phyloP scores from a whole-genome alignment of 2,329 filamentous ascomycete genomes.

The Diaporthe vexans region DNA sequence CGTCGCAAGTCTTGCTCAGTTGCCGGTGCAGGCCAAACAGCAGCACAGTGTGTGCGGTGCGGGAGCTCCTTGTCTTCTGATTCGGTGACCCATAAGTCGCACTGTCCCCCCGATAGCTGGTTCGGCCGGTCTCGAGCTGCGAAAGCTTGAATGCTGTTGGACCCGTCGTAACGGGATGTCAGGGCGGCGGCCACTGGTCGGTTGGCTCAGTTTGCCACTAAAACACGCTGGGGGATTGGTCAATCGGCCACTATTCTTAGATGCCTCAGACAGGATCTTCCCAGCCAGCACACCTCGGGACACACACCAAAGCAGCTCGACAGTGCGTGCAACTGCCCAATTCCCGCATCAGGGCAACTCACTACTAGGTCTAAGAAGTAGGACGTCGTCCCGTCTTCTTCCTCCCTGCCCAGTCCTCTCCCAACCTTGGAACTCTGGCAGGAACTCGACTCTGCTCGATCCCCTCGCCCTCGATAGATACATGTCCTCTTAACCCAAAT shows the following conservation, averaged over 20 bases:
- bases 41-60: background rate
- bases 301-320: conserved; percentile 5
- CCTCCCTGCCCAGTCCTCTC: conserved; percentile 7
- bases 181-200: background rate
- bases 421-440: conserved; percentile 13
- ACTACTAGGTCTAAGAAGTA: too few relatives aligned
- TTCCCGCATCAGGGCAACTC: background rate
- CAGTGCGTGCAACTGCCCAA: conserved; percentile 8
- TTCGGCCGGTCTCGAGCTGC: conserved; percentile 3
- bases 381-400: background rate
- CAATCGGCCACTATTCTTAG: conserved; percentile 35
- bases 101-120: conserved; percentile 16
- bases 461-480: conserved; percentile 10
- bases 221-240: conserved; percentile 22
- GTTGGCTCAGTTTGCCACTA: conserved; percentile 27
- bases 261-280: conserved; percentile 27
- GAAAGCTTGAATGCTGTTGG: conserved; percentile 24
- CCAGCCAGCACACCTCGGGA: background rate
- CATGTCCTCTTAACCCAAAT: background rate
- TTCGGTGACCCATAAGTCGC: background rate
- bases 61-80: background rate
- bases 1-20: conserved; percentile 21
- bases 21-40: background rate
- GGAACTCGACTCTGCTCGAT: background rate
- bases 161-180: conserved; percentile 16